Conservation (phyloP, 352 stramenopile species). For the Ophiocytium majus region DNA sequence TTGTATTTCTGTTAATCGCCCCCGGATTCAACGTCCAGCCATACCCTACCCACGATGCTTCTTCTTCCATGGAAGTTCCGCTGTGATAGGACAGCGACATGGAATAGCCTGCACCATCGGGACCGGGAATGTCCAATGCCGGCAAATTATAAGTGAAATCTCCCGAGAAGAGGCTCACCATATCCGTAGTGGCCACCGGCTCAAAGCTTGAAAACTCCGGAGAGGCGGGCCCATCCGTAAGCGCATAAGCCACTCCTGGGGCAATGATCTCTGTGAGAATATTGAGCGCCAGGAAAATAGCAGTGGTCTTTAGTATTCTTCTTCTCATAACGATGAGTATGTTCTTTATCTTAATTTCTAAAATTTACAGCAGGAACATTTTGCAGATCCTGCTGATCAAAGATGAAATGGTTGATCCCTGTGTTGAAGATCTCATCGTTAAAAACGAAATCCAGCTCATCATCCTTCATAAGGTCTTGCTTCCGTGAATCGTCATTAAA, state of each 20-base stretch:
- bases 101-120: neutral
- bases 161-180: neutral
- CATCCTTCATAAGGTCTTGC: too few relatives aligned
- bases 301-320: neutral
- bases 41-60: neutral
- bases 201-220: neutral
- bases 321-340: neutral
- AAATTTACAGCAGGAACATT: too few relatives aligned
- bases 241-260: neutral
- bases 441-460: too few relatives aligned
- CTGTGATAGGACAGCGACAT: neutral
- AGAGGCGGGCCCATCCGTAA: neutral
- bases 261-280: neutral
- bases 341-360: slow-evolving; percentile 2
- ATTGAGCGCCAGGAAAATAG: neutral
- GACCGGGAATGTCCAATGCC: neutral
- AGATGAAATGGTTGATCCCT: too few relatives aligned
- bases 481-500: too few relatives aligned
- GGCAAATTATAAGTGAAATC: slow-evolving; percentile 10
- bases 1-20: neutral
- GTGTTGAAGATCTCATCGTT: too few relatives aligned
- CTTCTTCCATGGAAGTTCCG: slow-evolving; percentile 1
- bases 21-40: neutral
- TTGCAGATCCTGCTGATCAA: too few relatives aligned
- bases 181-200: neutral